A percentile compares a stretch with the other conserved stretches of the same genome.
Evolutionary conservation across 305 asterid species (phyloP).

Genomic region (Fraxinus sp.): DNA sequence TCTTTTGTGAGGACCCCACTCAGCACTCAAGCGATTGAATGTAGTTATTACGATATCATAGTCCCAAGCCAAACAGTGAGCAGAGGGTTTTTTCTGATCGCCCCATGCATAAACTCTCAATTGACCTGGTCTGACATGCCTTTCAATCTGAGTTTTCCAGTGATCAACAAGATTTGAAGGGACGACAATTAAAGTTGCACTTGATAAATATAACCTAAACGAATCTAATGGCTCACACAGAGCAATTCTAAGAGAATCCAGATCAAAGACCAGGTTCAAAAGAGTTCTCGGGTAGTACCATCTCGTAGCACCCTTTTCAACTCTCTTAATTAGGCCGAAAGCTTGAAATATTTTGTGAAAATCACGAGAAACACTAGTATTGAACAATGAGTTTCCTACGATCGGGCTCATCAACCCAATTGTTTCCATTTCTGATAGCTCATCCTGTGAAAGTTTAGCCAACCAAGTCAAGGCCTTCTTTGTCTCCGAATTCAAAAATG

Average conservation of each 20-base stretch:
- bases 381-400: constrained; percentile 56
- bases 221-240: constrained; percentile 84
- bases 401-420: constrained; percentile 72
- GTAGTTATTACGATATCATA: constrained; percentile 93
- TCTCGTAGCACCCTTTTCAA: constrained; percentile 55
- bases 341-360: constrained; percentile 80
- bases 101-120: constrained; percentile 81
- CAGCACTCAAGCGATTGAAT: constrained; percentile 90
- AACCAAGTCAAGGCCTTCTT: constrained; percentile 85
- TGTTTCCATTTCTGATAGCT: constrained; percentile 85
- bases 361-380: constrained; percentile 51
- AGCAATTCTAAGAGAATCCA: constrained; percentile 84
- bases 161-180: constrained; percentile 93
- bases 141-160: constrained; percentile 84
- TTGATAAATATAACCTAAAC: constrained; percentile 67
- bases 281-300: constrained; percentile 86
- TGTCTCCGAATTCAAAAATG: constrained; percentile 58
- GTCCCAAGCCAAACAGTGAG: constrained; percentile 90
- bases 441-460: constrained; percentile 72
- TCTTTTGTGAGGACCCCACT: constrained; percentile 78
- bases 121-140: constrained; percentile 80
- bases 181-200: constrained; percentile 85
- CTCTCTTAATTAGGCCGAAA: constrained; percentile 78
- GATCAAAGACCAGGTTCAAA: constrained; percentile 70
- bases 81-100: constrained; percentile 74